Base-by-base conservation (phyloP, 495 filamentous ascomycete species). In the Aspergillus bertholletiae region DNA sequence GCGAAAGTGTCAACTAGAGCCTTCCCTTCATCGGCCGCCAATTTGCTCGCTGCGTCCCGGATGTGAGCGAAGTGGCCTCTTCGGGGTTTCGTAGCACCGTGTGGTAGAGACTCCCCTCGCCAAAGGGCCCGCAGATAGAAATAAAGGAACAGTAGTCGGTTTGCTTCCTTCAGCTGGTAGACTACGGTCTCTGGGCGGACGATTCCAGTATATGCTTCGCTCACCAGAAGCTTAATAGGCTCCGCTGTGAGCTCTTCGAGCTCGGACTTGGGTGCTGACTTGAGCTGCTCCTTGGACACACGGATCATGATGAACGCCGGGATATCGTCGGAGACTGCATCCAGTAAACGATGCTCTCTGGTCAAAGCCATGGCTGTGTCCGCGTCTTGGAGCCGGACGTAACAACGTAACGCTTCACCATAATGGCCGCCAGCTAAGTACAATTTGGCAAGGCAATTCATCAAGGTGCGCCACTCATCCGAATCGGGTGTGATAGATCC, bases 71-170 rank as follows among this genome's bases (percentile, higher is more conserved):
- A 66, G 9, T 66, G 74, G 32, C 72, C 74, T 35, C 71, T 60
- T 28, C 69, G 67, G 32, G 74, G 69, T 43, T 74, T 75, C 9
- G 62, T 64, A 21, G 66, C 58, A 1, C 66, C 65, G 18, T 71
- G 69, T 17, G 74, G 67, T 24, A 74, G 78, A 7, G 76, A 83
- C 50, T 90, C 78, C 1, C 87, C 88, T 13, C 77, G 76, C 95
- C 93, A 97, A 13, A 98, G 76, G 1, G 87, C 83, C 13, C 90
- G 84, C 9, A 97, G 77, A 64, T 97, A 97, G 72, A 97, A 92
- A 72, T 88, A 98, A 7, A 95, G 82, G 65, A 94, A 96, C n/a
- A 89, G 68, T 39, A 74, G 65, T 2, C 56, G 74, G 63, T 76
- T 74, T 51, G 74, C 74, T 30, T 68, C 67, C 50, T 80, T 57